These are phyloP conservation scores for Calvatia gigantea DNA, from an alignment of 768 basidiomycete genomes.

Conservation along the genomic window DNA sequence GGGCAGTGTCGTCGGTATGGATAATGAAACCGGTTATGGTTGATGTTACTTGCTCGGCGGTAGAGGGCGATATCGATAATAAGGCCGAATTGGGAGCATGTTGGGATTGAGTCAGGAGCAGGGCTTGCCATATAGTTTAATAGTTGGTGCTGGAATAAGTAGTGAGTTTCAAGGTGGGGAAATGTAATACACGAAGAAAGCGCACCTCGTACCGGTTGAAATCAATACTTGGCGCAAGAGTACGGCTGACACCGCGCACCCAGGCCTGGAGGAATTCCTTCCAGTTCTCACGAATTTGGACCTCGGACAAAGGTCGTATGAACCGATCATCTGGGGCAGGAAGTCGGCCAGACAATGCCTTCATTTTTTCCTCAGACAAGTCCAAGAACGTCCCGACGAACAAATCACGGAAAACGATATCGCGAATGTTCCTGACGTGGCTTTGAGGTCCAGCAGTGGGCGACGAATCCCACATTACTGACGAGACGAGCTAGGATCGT, in stretches of 20 bases:
- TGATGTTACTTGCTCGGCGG: slow-evolving; percentile 30
- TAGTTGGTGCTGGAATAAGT: slow-evolving; percentile 31
- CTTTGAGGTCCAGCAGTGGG: neutral
- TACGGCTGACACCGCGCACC: neutral
- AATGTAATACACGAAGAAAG: neutral
- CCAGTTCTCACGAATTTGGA: slow-evolving; percentile 17
- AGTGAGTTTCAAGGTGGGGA: neutral
- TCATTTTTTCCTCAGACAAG: neutral
- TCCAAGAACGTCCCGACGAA: slow-evolving; percentile 14
- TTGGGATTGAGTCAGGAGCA: slow-evolving; percentile 49
- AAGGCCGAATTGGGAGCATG: slow-evolving; percentile 36
- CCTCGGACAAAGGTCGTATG: slow-evolving; percentile 13
- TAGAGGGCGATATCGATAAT: slow-evolving; percentile 28
- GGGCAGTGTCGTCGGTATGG: slow-evolving; percentile 16
- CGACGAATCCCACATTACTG: neutral
- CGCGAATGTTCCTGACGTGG: neutral
- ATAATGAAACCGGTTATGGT: slow-evolving; percentile 34
- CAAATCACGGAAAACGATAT: neutral
- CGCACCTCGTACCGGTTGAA: neutral
- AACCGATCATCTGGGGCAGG: neutral
- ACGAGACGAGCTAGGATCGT: slow-evolving; percentile 9
- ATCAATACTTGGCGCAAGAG: neutral
- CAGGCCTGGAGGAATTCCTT: slow-evolving; percentile 11
- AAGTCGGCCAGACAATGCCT: neutral
- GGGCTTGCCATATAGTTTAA: slow-evolving; percentile 49